Conservation (phyloP, 2,329 filamentous ascomycete genomes). For the Fusarium tanahbumbuense region DNA sequence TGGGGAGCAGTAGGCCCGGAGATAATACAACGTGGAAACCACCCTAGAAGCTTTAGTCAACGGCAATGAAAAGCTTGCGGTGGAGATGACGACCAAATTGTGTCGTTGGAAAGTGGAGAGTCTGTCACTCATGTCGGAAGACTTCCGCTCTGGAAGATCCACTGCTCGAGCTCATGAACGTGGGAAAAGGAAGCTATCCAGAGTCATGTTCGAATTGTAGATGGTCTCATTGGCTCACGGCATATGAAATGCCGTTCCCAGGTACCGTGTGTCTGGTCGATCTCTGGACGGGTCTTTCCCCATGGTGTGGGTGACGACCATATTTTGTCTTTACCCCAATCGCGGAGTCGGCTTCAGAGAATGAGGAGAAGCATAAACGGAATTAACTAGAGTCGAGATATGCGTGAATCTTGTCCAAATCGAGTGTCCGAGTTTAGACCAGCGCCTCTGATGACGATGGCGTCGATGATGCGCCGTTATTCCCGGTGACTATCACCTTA, state of each 20-base stretch:
- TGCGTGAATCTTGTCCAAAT: constrained; percentile 7
- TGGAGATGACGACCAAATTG: constrained; percentile 25
- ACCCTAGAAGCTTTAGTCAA: constrained; percentile 15
- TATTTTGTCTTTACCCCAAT: constrained; percentile 22
- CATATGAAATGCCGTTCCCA: constrained; percentile 22
- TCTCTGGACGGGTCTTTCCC: constrained; percentile 26
- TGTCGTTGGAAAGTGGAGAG: constrained; percentile 31
- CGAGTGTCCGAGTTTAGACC: constrained; percentile 2
- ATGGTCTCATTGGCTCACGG: constrained; percentile 23
- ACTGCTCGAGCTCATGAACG: constrained; percentile 10
- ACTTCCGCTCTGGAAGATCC: constrained; percentile 19
- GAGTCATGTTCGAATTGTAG: constrained; percentile 17
- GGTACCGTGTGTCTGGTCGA: constrained; percentile 22
- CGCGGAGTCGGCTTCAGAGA: not conserved
- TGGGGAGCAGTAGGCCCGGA: constrained; percentile 9
- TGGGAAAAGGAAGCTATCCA: constrained; percentile 14
- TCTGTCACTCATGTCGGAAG: constrained; percentile 12
- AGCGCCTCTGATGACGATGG: constrained; percentile 26
- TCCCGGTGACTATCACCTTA: constrained; percentile 27
- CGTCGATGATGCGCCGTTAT: constrained; percentile 26
- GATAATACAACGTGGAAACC: constrained; percentile 9
- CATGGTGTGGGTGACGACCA: constrained; percentile 13
- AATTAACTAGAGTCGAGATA: constrained; percentile 1
- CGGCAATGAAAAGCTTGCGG: constrained; percentile 11
- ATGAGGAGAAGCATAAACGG: constrained; percentile 40